A percentile compares a stretch with the other conserved stretches of the same genome.
phyloP scores from a whole-genome alignment of 495 filamentous ascomycete species.

The Penicillium ochrochloron region DNA sequence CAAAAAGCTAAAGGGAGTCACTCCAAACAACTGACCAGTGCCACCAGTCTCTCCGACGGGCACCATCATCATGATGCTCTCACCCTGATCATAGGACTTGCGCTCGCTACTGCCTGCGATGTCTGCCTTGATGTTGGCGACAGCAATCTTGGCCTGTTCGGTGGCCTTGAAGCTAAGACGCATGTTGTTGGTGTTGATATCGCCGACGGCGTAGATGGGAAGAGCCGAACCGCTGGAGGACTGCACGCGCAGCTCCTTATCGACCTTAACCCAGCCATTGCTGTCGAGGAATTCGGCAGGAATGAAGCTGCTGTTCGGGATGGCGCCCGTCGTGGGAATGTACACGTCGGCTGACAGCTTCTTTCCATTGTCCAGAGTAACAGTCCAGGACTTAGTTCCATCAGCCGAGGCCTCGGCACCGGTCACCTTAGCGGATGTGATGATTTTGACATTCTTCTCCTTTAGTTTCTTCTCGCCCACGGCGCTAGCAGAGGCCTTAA shows the following conservation, averaged over 20 bases:
- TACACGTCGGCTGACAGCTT: constrained; percentile 59
- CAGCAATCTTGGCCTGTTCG: constrained; percentile 37
- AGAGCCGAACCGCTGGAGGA: constrained; percentile 21
- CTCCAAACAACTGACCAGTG: constrained; percentile 54
- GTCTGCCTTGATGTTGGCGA: constrained; percentile 40
- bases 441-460: constrained; percentile 34
- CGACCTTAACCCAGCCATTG: constrained; percentile 57
- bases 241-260: constrained; percentile 57
- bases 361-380: constrained; percentile 50
- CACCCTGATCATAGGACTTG: constrained; percentile 30
- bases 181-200: constrained; percentile 42
- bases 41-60: constrained; percentile 52
- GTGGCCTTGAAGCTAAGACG: constrained; percentile 35
- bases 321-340: constrained; percentile 63
- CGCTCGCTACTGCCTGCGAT: constrained; percentile 31
- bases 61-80: constrained; percentile 40
- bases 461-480: constrained; percentile 34
- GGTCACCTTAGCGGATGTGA: constrained; percentile 28
- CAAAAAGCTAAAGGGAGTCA: constrained; percentile 47
- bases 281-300: constrained; percentile 52
- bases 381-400: constrained; percentile 25
- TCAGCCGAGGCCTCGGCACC: constrained; percentile 19
- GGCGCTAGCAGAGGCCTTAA: constrained; percentile 33
- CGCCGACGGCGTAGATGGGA: constrained; percentile 44
- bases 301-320: constrained; percentile 66